Base-by-base conservation (phyloP, 768 basidiomycete genomes). In the Calocera cornea region DNA sequence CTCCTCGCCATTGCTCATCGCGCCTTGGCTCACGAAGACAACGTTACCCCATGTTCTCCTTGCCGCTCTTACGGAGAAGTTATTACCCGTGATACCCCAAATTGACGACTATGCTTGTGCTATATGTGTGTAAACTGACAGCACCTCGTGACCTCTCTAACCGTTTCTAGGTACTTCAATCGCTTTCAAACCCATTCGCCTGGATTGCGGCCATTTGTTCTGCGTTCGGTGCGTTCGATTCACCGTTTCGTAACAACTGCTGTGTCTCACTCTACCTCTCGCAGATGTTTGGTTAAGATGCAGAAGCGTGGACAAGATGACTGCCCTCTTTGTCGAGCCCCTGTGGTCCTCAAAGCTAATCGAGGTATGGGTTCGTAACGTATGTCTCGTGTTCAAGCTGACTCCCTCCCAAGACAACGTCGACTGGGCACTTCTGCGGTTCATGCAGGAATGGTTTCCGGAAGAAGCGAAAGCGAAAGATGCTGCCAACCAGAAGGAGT, bases 381-480 rank as follows among this genome's bases (percentile, higher is more conserved):
- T 27, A 71, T 64, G 27, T 34, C 65, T 68, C 36, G 27, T 34
- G n/a, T 19, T 40, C 1, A 65, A 41, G 36, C 17, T 19, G 14
- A 36, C 34, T 22, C 66, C 22, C 1, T 63, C n/a, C 50, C 19
- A 68, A 91, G 89, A 82, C 1, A 92, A 92, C 72, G 83, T 92
- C 17, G 90, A 92, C 72, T 85, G 84, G 82, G 89, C 85, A 1
- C 74, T 92, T 54, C 78, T 88, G 54, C 89, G 91, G 70, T 93
- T 92, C 72, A 91, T 97, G 87, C 82, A 87, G 68, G 86, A 89
- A 71, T 97, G 92, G 92, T 97, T 97, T 76, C 92, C 95, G 0
- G 73, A 83, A 16, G 95, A 97, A 74, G 81, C 91, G 17, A 84
- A 80, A 68, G 81, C 81, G 72, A 97, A 97, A 75, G 77, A 85